Evolutionary conservation across 306 rosid species (phyloP).

Genomic region (Cucumis hystrix): DNA sequence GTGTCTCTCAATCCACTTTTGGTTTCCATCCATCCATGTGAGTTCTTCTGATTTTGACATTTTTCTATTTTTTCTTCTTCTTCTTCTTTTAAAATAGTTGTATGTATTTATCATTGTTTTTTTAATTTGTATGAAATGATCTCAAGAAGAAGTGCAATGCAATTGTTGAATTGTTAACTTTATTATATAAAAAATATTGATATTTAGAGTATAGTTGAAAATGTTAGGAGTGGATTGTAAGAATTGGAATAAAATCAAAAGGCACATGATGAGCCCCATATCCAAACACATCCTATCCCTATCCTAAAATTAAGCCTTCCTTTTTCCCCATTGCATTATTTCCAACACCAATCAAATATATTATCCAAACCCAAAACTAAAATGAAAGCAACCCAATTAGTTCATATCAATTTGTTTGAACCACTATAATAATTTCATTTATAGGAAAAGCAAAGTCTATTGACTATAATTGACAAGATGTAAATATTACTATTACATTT

Average conservation of each 20-base stretch:
- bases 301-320: background rate
- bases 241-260: background rate
- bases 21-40: background rate
- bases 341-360: background rate
- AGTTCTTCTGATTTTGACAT: background rate
- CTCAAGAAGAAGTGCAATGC: too few species aligned
- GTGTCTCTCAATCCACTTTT: background rate
- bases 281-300: conserved; percentile 1
- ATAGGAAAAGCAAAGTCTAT: too few species aligned
- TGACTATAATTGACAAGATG: background rate
- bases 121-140: too few species aligned
- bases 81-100: too few species aligned
- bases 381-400: background rate
- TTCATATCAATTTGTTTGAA: background rate
- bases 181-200: too few species aligned
- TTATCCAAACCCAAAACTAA: background rate
- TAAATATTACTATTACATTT: background rate
- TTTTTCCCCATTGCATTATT: background rate
- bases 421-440: too few species aligned
- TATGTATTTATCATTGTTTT: too few species aligned
- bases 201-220: too few species aligned
- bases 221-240: background rate
- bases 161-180: too few species aligned
- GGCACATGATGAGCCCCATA: background rate
- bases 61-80: background rate